Percentiles rank a stretch among this genome's conserved stretches.
Evolutionary conservation across 441 rosid genomes (phyloP).

Genomic region (Pelargonium citronellum): DNA sequence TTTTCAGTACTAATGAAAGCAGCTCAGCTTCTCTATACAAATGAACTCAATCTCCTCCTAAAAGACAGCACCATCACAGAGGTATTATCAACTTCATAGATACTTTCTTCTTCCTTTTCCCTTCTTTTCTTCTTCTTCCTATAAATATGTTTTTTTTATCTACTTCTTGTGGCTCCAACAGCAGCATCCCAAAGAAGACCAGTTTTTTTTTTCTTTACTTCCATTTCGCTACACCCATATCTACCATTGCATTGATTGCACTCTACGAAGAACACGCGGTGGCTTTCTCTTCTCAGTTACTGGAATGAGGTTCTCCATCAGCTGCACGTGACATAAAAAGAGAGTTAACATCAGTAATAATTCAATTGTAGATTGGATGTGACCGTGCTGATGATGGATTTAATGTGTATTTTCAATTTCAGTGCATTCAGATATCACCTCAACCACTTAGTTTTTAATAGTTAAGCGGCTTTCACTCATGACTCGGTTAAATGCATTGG

Average conservation of each 20-base stretch:
- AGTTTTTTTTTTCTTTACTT: not conserved
- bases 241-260: constrained; percentile 41
- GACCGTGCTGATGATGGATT: too few relatives aligned
- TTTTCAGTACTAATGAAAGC: not conserved
- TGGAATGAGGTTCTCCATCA: constrained; percentile 46
- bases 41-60: not conserved
- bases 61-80: constrained; percentile 1
- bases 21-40: not conserved
- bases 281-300: constrained; percentile 40
- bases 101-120: not conserved
- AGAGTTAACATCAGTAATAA: too few relatives aligned
- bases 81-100: constrained; percentile 5
- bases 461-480: not conserved
- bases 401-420: not conserved
- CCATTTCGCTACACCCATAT: constrained; percentile 3
- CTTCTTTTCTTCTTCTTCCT: not conserved
- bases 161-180: not conserved
- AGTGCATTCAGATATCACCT: not conserved
- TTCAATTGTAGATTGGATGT: too few relatives aligned
- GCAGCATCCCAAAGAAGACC: constrained; percentile 4
- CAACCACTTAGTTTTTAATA: not conserved
- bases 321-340: constrained; percentile 26
- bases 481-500: not conserved
- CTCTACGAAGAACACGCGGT: constrained; percentile 38
- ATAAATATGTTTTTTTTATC: not conserved